These are phyloP conservation scores for Lonicera japonica DNA, from an alignment of 129 eudicot genomes.

Conservation along the genomic window DNA sequence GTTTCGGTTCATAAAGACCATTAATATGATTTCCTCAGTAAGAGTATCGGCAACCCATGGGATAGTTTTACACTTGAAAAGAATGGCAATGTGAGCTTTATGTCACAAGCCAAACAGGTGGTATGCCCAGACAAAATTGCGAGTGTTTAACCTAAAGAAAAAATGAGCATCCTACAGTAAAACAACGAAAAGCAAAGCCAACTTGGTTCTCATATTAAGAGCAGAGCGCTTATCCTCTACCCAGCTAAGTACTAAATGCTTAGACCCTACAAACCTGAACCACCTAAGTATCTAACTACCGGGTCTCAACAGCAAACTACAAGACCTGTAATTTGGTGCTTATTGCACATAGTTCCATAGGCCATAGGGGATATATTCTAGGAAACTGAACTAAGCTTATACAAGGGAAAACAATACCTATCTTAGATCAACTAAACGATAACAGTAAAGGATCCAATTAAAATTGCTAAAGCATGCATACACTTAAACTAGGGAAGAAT, in stretches of 20 bases:
- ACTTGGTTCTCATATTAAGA: not conserved
- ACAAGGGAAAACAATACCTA: not conserved
- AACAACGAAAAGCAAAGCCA: not conserved
- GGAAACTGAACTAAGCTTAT: not conserved
- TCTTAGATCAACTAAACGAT: constrained; percentile 8
- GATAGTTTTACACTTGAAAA: too few relatives aligned
- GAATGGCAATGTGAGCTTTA: too few relatives aligned
- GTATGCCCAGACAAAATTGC: not conserved
- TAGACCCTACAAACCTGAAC: not conserved
- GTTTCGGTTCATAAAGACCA: too few relatives aligned
- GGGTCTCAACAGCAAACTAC: not conserved
- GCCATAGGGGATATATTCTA: not conserved
- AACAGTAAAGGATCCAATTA: not conserved
- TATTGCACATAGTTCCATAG: not conserved
- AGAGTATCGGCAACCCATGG: too few relatives aligned
- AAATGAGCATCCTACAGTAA: too few relatives aligned
- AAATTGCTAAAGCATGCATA: constrained; percentile 7
- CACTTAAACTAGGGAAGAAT: constrained; percentile 13
- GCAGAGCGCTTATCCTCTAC: not conserved
- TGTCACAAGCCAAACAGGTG: not conserved
- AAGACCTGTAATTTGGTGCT: not conserved
- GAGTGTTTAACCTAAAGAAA: not conserved
- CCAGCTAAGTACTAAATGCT: not conserved
- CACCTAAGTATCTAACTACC: not conserved
- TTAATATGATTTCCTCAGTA: too few relatives aligned